Conservation (phyloP, 2,329 filamentous ascomycete species). For the Lasiodiplodia sp. region DNA sequence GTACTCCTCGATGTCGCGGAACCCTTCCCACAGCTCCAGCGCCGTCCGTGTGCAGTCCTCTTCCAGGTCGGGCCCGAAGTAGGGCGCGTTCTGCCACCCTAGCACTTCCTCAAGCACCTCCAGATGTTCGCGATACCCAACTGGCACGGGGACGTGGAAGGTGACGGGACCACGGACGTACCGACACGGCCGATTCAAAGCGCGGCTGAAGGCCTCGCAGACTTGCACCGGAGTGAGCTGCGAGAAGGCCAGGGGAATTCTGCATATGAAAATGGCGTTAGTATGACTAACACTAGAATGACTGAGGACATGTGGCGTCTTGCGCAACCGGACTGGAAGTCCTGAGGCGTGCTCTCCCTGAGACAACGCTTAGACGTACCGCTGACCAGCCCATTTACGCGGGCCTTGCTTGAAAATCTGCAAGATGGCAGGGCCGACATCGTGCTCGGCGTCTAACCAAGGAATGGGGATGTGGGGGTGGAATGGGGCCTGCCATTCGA, state of each 20-base stretch:
- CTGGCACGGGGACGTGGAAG: constrained; percentile 83
- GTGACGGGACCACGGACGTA: constrained; percentile 84
- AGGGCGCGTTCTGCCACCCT: constrained; percentile 65
- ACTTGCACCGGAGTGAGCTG: constrained; percentile 83
- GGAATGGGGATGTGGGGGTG: constrained; percentile 87
- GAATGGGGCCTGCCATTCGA: constrained; percentile 93
- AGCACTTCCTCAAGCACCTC: constrained; percentile 69
- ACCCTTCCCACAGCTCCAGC: constrained; percentile 87
- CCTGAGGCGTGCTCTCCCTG: constrained; percentile 15
- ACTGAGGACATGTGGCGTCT: background rate
- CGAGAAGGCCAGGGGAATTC: constrained; percentile 90
- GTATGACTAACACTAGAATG: background rate
- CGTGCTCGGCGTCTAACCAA: constrained; percentile 96
- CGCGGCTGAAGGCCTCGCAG: constrained; percentile 79
- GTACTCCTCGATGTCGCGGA: constrained; percentile 90
- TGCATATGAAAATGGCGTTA: constrained; percentile 40
- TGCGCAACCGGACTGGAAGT: background rate
- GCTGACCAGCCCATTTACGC: constrained; percentile 78
- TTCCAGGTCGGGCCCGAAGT: constrained; percentile 68
- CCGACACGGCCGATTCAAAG: constrained; percentile 76
- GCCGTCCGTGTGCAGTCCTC: constrained; percentile 73
- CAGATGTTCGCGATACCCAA: constrained; percentile 88
- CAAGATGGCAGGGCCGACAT: constrained; percentile 88
- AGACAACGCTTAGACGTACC: constrained; percentile 52
- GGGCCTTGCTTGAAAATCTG: constrained; percentile 96